A percentile compares a stretch with the other conserved stretches of the same genome.
phyloP scores from a whole-genome alignment of 2,329 filamentous ascomycete species.

The Hymenotorrendiella dingleyae region DNA sequence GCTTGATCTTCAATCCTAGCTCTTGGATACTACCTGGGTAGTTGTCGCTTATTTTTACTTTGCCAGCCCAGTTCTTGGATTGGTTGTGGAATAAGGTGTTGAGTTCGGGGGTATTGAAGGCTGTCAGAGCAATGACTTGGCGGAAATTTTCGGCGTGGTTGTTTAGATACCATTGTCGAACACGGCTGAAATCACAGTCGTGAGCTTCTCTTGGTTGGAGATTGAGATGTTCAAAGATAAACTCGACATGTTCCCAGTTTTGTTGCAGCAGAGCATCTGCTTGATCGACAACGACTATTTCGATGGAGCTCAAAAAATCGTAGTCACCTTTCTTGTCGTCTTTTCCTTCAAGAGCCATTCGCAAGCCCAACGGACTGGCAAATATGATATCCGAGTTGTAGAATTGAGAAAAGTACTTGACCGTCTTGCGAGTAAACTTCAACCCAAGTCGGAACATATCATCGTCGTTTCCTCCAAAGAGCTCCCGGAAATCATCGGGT shows the following conservation, averaged over 20 bases:
- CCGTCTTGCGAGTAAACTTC: slow-evolving; percentile 92
- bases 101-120: slow-evolving; percentile 84
- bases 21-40: slow-evolving; percentile 70
- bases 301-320: slow-evolving; percentile 91
- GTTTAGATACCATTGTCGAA: slow-evolving; percentile 90
- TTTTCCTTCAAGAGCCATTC: slow-evolving; percentile 79
- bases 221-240: slow-evolving; percentile 88
- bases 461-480: slow-evolving; percentile 93
- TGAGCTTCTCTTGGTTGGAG: slow-evolving; percentile 83
- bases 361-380: slow-evolving; percentile 81
- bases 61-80: slow-evolving; percentile 77
- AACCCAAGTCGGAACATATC: slow-evolving; percentile 95
- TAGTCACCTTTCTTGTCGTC: slow-evolving; percentile 64
- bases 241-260: slow-evolving; percentile 95
- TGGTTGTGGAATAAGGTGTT: slow-evolving; percentile 70
- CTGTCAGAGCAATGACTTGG: slow-evolving; percentile 76
- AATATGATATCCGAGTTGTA: slow-evolving; percentile 96
- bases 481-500: slow-evolving; percentile 78
- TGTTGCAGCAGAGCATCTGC: slow-evolving; percentile 93
- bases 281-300: slow-evolving; percentile 85
- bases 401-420: slow-evolving; percentile 93
- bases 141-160: slow-evolving; percentile 73
- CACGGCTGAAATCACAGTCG: slow-evolving; percentile 87
- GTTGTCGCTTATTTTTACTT: slow-evolving; percentile 61
- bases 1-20: slow-evolving; percentile 65